Evolutionary conservation across 148 eudicot genomes (phyloP), one percentile per base, ranked within the genome.

Genomic region (Rhododendron williamsianum): DNA sequence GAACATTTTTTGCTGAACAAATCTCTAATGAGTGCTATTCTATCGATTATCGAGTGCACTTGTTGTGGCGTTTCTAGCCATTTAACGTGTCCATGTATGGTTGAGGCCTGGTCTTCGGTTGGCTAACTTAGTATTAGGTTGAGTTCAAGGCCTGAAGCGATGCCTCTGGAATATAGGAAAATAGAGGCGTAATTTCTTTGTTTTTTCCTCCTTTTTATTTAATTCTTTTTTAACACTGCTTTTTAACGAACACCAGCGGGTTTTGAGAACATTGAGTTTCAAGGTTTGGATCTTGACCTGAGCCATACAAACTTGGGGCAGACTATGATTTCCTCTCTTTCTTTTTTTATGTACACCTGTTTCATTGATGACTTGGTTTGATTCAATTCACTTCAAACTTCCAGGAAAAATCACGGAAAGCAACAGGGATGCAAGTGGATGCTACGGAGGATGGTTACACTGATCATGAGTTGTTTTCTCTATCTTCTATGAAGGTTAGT

Each of bases 361-460:
- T 78, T 46, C 33, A 27, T 43, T 74, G 67, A 35, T 52, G 4
- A 30, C 35, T 23, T 84, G 69, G 76, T 48, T 52, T 84, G 15
- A 46, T 30, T 33, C 38, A 35, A 80, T 48, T 51, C 58, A 85
- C 48, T 69, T 84, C 60, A 10, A 76, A 78, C 87, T 86, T 87
- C 25, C 91, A 96, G 99, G 99, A 94, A 74, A 96, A 96, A 89
- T 93, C 94, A 84, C 90, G 99, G 78, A 96, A 94, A 86, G 94
- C 93, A 65, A 86, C 92, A 25, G 98, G 98, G 81, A 89, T 87
- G 91, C 98, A 94, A 83, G 89, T 91, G 84, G 99, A 96, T 91
- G 98, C 94, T 67, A 81, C 88, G 46, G 88, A 87, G 82, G 98
- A 96, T 93, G 93, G 94, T 82, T 93, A 93, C 89, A 87, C 83